These are phyloP conservation scores for Apiotrichum porosum DNA, from an alignment of 1,284 basidiomycete species.

Conservation along the genomic window DNA sequence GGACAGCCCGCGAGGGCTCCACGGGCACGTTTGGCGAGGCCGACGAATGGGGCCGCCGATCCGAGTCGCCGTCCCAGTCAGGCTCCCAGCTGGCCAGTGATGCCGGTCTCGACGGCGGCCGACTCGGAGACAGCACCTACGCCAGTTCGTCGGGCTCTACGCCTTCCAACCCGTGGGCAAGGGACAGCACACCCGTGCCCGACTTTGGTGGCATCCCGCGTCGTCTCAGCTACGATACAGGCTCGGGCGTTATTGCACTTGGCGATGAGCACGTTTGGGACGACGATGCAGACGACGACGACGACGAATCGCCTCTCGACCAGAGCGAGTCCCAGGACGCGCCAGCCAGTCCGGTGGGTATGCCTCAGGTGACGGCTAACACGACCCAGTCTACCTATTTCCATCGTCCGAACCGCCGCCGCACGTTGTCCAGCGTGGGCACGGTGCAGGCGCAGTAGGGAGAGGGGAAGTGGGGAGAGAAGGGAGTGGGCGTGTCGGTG, in stretches of 20 bases:
- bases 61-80: not conserved
- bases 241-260: slow-evolving; percentile 68
- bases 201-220: not conserved
- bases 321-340: slow-evolving; percentile 35
- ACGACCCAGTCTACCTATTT: slow-evolving; percentile 52
- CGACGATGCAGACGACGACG: slow-evolving; percentile 35
- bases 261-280: slow-evolving; percentile 64
- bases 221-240: slow-evolving; percentile 30
- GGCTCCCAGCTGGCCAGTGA: not conserved
- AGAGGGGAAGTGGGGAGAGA: too few species aligned
- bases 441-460: not conserved
- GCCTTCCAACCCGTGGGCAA: slow-evolving; percentile 36
- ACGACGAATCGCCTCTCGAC: slow-evolving; percentile 43
- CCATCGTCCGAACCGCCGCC: slow-evolving; percentile 25
- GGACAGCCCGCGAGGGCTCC: slow-evolving; percentile 1
- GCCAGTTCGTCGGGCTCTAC: not conserved
- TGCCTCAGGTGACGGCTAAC: not conserved
- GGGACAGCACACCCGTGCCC: slow-evolving; percentile 21
- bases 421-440: slow-evolving; percentile 10
- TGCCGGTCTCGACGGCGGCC: not conserved
- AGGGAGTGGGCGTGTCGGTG: too few species aligned
- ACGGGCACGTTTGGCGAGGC: slow-evolving; percentile 12
- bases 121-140: not conserved
- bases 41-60: slow-evolving; percentile 23
- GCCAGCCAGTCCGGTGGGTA: slow-evolving; percentile 13